Evolutionary conservation across 139 green algal genomes (phyloP).

Genomic region (Asterochloris sp.): DNA sequence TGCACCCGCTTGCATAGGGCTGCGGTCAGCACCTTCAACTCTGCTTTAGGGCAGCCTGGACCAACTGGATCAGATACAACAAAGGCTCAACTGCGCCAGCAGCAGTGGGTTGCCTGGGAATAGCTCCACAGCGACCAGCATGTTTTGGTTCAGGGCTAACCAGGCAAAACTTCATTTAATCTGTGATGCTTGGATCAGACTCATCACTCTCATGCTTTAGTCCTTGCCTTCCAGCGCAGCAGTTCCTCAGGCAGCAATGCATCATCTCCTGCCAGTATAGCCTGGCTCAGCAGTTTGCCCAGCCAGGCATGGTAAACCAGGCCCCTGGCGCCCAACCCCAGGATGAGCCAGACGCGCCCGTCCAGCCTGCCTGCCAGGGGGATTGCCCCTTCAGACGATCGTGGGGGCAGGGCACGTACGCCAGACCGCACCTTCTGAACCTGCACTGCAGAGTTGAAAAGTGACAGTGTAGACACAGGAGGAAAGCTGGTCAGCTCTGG

Average conservation of each 20-base stretch:
- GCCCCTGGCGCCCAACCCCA: conserved; percentile 70
- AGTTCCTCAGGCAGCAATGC: background rate
- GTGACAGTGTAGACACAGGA: background rate
- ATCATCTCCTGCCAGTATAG: conserved; percentile 29
- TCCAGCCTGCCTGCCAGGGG: conserved; percentile 56
- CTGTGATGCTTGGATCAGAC: background rate
- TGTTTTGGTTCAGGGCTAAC: too few relatives aligned
- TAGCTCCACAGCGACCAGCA: too few relatives aligned
- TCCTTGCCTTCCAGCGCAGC: background rate
- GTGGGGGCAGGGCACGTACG: conserved; percentile 65
- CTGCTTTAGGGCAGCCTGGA: too few relatives aligned
- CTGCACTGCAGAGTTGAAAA: conserved; percentile 4
- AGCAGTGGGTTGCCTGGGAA: too few relatives aligned
- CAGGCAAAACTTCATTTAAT: background rate
- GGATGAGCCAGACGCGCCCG: conserved; percentile 49
- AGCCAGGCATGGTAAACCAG: conserved; percentile 87
- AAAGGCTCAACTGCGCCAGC: too few relatives aligned
- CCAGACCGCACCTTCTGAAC: conserved; percentile 49
- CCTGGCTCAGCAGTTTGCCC: conserved; percentile 46
- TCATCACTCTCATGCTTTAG: too few relatives aligned
- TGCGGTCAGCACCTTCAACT: too few relatives aligned
- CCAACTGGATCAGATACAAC: too few relatives aligned
- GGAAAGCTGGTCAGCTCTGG: background rate
- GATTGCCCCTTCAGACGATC: conserved; percentile 54
- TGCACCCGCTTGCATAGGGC: too few relatives aligned